Conservation (phyloP, 306 rosid species). For the Prosopis cineraria region DNA sequence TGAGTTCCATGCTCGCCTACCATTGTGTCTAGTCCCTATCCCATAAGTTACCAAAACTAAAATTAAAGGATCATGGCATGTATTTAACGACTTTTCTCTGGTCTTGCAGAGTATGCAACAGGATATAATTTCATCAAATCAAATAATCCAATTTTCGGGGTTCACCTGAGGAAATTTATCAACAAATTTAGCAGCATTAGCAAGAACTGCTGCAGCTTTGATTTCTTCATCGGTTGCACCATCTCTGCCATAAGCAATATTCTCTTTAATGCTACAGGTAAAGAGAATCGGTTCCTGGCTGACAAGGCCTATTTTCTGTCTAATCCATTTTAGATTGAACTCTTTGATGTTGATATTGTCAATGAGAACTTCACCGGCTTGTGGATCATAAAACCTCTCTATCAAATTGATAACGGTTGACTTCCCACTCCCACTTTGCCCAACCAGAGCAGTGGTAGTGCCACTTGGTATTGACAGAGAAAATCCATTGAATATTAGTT, state of each 20-base stretch:
- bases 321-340: slow-evolving; percentile 46
- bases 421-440: slow-evolving; percentile 58
- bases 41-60: background rate
- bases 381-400: slow-evolving; percentile 56
- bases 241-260: slow-evolving; percentile 47
- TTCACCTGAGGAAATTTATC: slow-evolving; percentile 52
- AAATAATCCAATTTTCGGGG: background rate
- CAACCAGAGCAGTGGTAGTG: slow-evolving; percentile 55
- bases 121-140: background rate
- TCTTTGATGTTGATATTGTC: slow-evolving; percentile 47
- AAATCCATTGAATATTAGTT: slow-evolving; percentile 48
- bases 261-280: slow-evolving; percentile 44
- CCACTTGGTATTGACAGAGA: slow-evolving; percentile 58
- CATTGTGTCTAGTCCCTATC: slow-evolving; percentile 67
- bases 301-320: slow-evolving; percentile 50
- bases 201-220: slow-evolving; percentile 33
- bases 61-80: background rate
- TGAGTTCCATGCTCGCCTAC: slow-evolving; percentile 80
- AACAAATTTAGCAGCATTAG: slow-evolving; percentile 46
- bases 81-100: background rate
- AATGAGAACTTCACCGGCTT: slow-evolving; percentile 47
- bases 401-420: slow-evolving; percentile 48
- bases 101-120: background rate
- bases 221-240: slow-evolving; percentile 41
- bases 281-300: slow-evolving; percentile 53